Evolutionary conservation across 306 rosid species (phyloP), one percentile per base, ranked within the genome.

Genomic region (Benincasa hispida): DNA sequence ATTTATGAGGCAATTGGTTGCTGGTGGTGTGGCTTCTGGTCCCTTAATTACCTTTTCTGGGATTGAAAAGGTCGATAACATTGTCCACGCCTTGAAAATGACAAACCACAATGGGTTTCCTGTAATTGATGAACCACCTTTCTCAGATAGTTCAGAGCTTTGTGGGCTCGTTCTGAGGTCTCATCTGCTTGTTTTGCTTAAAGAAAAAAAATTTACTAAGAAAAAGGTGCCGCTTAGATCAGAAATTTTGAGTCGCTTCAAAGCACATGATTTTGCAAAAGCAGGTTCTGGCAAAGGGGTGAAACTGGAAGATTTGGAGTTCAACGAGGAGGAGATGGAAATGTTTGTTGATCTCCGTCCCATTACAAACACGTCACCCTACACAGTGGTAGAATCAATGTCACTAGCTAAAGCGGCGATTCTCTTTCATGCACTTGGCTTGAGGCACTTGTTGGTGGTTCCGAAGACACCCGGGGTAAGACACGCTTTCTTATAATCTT

Each of bases 111-210:
- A 94, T 13, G 98, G 96, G 5, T 94, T 94, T 76, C 98, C 98
- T 5, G 98, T 94, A 76, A 87, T 94, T 28, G 97, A 94, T 67
- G 97, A 88, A 79, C 97, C 94, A 0, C 98, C 98, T 55, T 84
- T 91, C 73, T 75, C 91, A 0, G 85, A 85, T 9, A 55, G 89
- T 55, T 83, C 91, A 1, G 97, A 91, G 65, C 83, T 94, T 73
- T 91, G 91, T 42, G 98, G 98, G 17, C 83, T 94, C 51, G 97
- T 87, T 32, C 81, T 94, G 62, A 87, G 97, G 88, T 94, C 96
- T 78, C 94, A 94, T 81, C 81, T 94, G 67, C 91, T 94, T 53
- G 93, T 89, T 79, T 82, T 94, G 76, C 91, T 94, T 9, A 89
- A 87, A 81, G 90, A 84, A 57, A 91, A 89, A 83, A 78, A 55